Evolutionary conservation across 2,329 filamentous ascomycete species (phyloP).

Genomic region (Trichophyton benhamiae): DNA sequence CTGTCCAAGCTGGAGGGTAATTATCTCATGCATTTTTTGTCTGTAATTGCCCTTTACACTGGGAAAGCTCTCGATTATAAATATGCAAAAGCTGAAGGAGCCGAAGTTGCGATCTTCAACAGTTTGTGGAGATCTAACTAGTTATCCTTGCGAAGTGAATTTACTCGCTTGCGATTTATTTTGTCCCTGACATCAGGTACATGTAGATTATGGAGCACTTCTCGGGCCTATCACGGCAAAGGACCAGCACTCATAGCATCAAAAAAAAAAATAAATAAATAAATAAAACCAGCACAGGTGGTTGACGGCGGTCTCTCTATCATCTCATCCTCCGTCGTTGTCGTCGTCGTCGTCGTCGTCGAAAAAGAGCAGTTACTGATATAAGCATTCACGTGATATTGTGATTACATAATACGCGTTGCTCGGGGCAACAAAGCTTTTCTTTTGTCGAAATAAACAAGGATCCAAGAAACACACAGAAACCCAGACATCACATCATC

Average conservation of each 20-base stretch:
- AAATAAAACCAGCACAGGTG: too few species aligned
- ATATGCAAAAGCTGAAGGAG: neutral
- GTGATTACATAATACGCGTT: neutral
- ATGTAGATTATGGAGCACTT: too few species aligned
- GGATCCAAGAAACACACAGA: neutral
- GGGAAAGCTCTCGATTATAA: neutral
- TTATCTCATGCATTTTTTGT: slow-evolving; percentile 71
- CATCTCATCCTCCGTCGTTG: neutral
- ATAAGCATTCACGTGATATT: too few species aligned
- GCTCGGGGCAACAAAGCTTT: neutral
- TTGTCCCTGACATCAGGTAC: neutral
- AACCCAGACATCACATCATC: neutral
- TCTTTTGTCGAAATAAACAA: neutral
- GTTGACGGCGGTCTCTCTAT: too few species aligned
- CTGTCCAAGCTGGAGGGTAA: slow-evolving; percentile 87
- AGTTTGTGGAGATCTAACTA: neutral
- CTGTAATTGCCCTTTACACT: neutral
- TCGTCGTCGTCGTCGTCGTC: too few species aligned
- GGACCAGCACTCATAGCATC: too few species aligned
- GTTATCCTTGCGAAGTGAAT: neutral
- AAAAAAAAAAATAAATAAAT: too few species aligned
- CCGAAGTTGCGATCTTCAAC: neutral
- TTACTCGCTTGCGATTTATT: neutral
- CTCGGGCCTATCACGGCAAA: too few species aligned
- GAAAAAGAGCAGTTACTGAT: too few species aligned